A percentile compares a stretch with the other conserved stretches of the same genome.
phyloP scores from a whole-genome alignment of 495 filamentous ascomycete species.

The Penicillium bovifimosum region DNA sequence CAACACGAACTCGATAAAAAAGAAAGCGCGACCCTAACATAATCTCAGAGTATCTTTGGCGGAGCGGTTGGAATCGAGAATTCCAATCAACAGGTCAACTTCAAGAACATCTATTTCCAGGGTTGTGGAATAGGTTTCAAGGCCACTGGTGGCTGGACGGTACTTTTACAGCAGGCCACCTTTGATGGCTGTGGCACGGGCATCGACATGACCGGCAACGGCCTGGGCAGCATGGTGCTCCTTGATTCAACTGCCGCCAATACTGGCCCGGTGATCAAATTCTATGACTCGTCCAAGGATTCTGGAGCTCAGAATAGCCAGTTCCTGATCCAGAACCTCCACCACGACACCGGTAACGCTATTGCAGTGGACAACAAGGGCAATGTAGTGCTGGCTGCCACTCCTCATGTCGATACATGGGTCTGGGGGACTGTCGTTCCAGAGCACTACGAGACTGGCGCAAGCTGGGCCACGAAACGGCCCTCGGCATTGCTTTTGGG shows the following conservation, averaged over 20 bases:
- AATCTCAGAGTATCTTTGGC: constrained; percentile 39
- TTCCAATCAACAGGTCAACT: constrained; percentile 49
- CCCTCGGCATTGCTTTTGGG: constrained; percentile 16
- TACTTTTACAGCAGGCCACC: constrained; percentile 32
- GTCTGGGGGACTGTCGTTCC: constrained; percentile 36
- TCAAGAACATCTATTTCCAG: constrained; percentile 44
- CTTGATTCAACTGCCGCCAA: constrained; percentile 37
- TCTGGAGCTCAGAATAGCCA: constrained; percentile 30
- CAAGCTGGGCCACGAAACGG: constrained; percentile 16
- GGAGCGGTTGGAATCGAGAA: constrained; percentile 44
- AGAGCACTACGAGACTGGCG: constrained; percentile 25
- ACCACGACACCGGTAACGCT: constrained; percentile 20
- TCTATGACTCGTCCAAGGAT: constrained; percentile 39
- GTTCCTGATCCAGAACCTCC: constrained; percentile 33
- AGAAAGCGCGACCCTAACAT: constrained; percentile 8
- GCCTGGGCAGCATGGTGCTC: constrained; percentile 49
- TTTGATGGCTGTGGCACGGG: constrained; percentile 32
- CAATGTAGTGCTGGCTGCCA: constrained; percentile 40
- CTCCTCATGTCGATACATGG: constrained; percentile 40
- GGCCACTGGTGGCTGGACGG: constrained; percentile 37
- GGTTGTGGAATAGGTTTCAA: constrained; percentile 34
- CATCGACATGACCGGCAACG: constrained; percentile 31
- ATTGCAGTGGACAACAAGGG: constrained; percentile 31
- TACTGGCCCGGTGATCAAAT: constrained; percentile 46
- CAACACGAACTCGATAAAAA: neutral